Evolutionary conservation across 139 green algal species (phyloP).

Genomic region (Chlorella sp.): DNA sequence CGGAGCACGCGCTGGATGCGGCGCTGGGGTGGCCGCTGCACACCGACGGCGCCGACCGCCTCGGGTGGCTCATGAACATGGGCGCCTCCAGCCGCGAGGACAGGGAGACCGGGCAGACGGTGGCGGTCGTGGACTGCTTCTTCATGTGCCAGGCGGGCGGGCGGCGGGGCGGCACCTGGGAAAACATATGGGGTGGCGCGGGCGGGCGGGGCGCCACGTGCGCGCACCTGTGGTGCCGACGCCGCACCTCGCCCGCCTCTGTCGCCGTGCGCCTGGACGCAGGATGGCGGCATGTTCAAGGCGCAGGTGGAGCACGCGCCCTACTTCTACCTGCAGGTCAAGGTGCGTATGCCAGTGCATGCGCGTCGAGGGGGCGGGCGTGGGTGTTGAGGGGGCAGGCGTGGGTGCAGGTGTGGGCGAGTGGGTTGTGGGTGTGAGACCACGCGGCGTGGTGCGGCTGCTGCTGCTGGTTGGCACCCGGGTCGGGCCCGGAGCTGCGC

Average conservation of each 20-base stretch:
- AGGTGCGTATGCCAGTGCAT: conserved; percentile 42
- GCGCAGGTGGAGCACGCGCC: conserved; percentile 77
- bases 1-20: conserved; percentile 70
- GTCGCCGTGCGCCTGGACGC: no score
- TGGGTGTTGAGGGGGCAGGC: no score
- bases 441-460: no score
- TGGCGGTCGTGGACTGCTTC: conserved; percentile 88
- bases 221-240: no score
- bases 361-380: no score
- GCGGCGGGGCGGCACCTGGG: not conserved
- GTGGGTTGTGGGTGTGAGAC: no score
- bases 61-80: conserved; percentile 96
- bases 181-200: no score
- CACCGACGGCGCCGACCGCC: conserved; percentile 63
- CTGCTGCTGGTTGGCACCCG: no score
- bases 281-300: conserved; percentile 96
- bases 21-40: conserved; percentile 77
- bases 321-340: conserved; percentile 93
- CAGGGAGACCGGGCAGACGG: conserved; percentile 71
- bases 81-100: conserved; percentile 58
- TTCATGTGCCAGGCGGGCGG: conserved; percentile 89
- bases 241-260: no score
- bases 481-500: no score
- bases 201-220: no score
- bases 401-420: no score